These are phyloP conservation scores for Xanthoconium stramineum DNA, from an alignment of 768 basidiomycete species.

Conservation along the genomic window DNA sequence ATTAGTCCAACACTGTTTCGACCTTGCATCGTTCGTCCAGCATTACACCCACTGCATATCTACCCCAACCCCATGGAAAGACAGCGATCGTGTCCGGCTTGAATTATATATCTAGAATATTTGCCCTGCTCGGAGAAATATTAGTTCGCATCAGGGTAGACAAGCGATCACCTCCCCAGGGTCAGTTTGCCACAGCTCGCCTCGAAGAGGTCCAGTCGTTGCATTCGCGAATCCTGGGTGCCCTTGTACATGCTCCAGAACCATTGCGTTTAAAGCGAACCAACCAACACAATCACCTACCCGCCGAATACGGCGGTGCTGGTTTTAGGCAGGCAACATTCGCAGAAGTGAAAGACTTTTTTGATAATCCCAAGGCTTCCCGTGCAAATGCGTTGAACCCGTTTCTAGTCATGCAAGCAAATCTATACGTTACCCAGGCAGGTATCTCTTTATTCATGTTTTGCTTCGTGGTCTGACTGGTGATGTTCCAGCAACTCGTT, in stretches of 20 bases:
- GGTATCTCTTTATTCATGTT: conserved; percentile 10
- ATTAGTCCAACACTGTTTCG: conserved; percentile 24
- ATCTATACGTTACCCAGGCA: conserved; percentile 90
- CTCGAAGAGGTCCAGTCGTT: conserved; percentile 83
- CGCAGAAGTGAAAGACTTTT: conserved; percentile 86
- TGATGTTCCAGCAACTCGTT: conserved; percentile 72
- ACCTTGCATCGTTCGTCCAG: conserved; percentile 34
- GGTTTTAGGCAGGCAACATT: conserved; percentile 82
- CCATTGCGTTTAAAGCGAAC: conserved; percentile 66
- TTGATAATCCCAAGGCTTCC: conserved; percentile 86
- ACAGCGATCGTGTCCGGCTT: conserved; percentile 84
- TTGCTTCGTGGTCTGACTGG: neutral
- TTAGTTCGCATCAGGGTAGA: conserved; percentile 84
- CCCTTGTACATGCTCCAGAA: conserved; percentile 74
- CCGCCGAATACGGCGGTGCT: conserved; percentile 62
- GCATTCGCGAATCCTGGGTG: conserved; percentile 70
- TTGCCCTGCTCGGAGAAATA: conserved; percentile 82
- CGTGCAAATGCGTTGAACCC: conserved; percentile 84
- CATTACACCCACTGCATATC: conserved; percentile 80
- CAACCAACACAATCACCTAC: conserved; percentile 45
- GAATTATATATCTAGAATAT: conserved; percentile 83
- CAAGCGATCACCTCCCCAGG: conserved; percentile 81
- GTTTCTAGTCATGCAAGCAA: conserved; percentile 89
- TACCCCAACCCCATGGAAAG: conserved; percentile 85
- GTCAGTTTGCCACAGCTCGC: conserved; percentile 79